phyloP scores from a whole-genome alignment of 1,284 basidiomycete species.

The Trametes hirsuta region DNA sequence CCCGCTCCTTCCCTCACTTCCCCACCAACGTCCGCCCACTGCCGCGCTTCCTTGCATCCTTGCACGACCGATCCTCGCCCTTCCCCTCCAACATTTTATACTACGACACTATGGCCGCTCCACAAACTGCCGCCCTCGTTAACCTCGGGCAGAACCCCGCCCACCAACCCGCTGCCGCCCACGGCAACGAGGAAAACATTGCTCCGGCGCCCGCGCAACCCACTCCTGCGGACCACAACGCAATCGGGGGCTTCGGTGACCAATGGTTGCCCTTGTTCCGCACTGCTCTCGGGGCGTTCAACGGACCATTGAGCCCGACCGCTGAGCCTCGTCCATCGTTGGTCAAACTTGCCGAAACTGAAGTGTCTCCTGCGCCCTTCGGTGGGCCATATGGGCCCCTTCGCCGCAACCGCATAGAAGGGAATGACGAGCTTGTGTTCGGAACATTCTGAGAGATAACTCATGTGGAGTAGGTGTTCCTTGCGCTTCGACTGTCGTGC shows the following conservation, averaged over 20 bases:
- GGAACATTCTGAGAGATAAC: neutral
- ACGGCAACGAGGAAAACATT: slow-evolving; percentile 1
- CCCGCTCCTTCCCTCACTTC: neutral
- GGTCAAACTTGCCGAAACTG: neutral
- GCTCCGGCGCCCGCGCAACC: neutral
- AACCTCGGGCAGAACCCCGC: neutral
- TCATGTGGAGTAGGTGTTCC: too few relatives aligned
- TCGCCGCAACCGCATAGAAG: neutral
- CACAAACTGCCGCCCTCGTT: too few relatives aligned
- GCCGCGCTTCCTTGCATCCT: neutral
- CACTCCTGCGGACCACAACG: neutral
- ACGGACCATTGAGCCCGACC: neutral
- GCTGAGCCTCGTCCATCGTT: neutral
- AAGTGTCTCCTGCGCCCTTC: neutral
- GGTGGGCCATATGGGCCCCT: neutral
- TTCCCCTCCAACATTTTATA: neutral
- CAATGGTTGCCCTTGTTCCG: neutral
- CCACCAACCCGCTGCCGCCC: neutral
- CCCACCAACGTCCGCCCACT: neutral
- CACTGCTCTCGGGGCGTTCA: neutral
- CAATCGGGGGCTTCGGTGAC: too few relatives aligned
- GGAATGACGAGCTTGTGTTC: neutral
- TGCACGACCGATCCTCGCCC: neutral
- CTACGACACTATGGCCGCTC: neutral
- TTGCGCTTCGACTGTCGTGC: too few relatives aligned